These are phyloP conservation scores for Lepidium sativum DNA, from an alignment of 345 rosid species.

Conservation along the genomic window DNA sequence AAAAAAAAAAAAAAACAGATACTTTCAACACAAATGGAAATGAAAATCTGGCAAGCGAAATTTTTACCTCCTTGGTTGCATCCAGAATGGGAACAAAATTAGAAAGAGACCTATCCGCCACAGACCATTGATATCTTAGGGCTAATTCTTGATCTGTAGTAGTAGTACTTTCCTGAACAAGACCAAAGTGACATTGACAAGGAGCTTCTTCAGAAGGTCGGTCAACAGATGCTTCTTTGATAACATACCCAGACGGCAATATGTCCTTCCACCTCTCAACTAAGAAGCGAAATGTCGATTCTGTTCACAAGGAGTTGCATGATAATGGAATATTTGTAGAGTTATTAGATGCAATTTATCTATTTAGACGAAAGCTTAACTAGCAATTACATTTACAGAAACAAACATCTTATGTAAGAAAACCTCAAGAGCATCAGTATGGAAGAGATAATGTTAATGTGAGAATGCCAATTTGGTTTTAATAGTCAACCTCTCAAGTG, in stretches of 20 bases:
- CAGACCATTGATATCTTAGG: conserved; percentile 77
- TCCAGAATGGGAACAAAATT: conserved; percentile 60
- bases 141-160: conserved; percentile 43
- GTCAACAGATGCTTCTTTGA: conserved; percentile 79
- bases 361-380: neutral
- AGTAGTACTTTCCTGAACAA: conserved; percentile 53
- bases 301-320: conserved; percentile 37
- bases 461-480: neutral
- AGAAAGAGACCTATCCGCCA: conserved; percentile 69
- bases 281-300: conserved; percentile 65
- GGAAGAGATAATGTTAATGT: neutral
- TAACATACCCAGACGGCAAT: conserved; percentile 61
- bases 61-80: conserved; percentile 67
- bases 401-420: neutral
- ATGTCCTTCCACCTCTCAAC: conserved; percentile 79
- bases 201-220: conserved; percentile 89
- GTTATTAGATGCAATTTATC: neutral
- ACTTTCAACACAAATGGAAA: neutral
- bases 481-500: neutral
- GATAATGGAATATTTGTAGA: neutral
- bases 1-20: neutral
- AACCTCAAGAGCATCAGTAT: neutral
- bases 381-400: neutral
- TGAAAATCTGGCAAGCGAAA: conserved; percentile 8
- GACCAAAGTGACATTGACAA: conserved; percentile 65